Evolutionary conservation across 2,329 filamentous ascomycete species (phyloP).

Genomic region (Ceratocystis ficicola): DNA sequence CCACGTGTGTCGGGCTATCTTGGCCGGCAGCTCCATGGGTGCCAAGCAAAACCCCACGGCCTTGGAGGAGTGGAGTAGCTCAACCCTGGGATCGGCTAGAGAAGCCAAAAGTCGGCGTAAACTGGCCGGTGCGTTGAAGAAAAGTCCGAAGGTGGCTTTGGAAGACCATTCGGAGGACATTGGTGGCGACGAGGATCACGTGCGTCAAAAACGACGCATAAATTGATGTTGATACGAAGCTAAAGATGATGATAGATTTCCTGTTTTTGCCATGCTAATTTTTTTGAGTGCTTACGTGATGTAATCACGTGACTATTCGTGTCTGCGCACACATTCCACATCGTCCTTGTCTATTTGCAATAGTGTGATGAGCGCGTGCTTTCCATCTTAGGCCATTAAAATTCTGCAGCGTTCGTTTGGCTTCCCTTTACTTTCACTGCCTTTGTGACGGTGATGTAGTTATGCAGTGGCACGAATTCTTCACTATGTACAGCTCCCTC

Average conservation of each 20-base stretch:
- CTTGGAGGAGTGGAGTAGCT: conserved; percentile 33
- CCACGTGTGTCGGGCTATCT: conserved; percentile 37
- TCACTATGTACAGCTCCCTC: not conserved
- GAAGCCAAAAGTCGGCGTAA: not conserved
- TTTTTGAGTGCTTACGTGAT: conserved; percentile 6
- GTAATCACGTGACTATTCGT: not conserved
- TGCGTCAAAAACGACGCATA: not conserved
- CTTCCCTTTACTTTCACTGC: not conserved
- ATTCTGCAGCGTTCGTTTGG: not conserved
- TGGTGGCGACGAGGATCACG: not conserved
- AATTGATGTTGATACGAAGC: conserved; percentile 2
- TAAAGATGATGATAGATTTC: not conserved
- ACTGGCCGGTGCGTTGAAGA: not conserved
- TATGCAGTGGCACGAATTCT: not conserved
- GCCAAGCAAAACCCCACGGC: conserved; percentile 33
- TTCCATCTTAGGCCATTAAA: not conserved
- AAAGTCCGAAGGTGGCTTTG: not conserved
- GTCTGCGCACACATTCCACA: no score
- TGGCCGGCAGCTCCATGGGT: conserved; percentile 31
- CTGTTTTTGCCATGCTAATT: not conserved
- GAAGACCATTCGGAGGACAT: not conserved
- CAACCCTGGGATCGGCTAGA: not conserved
- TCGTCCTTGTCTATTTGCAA: not conserved
- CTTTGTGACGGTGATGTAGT: not conserved
- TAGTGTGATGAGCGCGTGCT: no score